Base-by-base conservation (phyloP, 768 basidiomycete genomes). In the Tricholoma sp. region DNA sequence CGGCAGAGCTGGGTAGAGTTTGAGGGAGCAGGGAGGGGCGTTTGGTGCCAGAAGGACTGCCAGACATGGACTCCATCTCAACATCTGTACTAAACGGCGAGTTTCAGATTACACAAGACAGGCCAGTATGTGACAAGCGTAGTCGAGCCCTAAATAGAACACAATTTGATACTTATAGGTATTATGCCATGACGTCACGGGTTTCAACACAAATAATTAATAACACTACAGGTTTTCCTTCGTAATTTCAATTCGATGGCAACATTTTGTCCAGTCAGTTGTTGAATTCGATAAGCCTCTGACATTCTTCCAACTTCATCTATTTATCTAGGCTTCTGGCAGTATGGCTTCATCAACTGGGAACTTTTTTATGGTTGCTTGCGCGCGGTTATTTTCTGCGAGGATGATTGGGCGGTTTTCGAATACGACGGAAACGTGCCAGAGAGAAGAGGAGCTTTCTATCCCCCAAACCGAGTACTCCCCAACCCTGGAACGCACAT, bases 321-420 rank as follows among this genome's bases (percentile, higher is more conserved):
- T 13, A 29, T 28, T 47, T 20, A 51, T 55, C 20, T 45, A 63
- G 60, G 60, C 11, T 61, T 61, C 54, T 63, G 63, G 63, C 63
- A 59, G 41, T 61, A 63, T 29, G 60, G 60, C 29, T 55, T 54
- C 51, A 33, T 61, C 33, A 17, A 53, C 10, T 63, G 62, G 62
- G 62, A 53, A 13, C 52, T 55, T n/a, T 59, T 61, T 53, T 59
- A 61, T 33, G 41, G 58, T 52, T 58, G 57, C 54, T 41, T 63
- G 53, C 44, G 20, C 47, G 29, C 15, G 32, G 18, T 63, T 53
- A 17, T 61, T 50, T 50, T 57, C 31, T 55, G 55, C 20, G 28
- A 52, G 29, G 50, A 31, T 44, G 24, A 45, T 49, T 58, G 59
- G 61, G 36, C 54, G 8, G 48, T 63, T 48, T 63, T 60, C 52